Conservation (phyloP, 371 early-diverging fungal genomes). For the Haplosporangium sp. region DNA sequence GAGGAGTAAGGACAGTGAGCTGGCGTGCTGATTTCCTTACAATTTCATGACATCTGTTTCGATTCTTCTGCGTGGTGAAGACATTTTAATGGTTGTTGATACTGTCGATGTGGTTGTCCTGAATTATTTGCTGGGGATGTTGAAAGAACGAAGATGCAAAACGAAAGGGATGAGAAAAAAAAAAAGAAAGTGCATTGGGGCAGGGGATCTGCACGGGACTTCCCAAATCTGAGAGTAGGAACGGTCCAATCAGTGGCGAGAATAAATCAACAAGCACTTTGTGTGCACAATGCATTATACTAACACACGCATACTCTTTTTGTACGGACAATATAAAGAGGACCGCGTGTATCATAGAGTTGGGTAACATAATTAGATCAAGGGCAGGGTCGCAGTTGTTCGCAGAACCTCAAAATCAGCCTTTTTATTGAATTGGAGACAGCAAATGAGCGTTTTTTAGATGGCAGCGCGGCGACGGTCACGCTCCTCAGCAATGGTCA, state of each 20-base stretch:
- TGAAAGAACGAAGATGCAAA: not conserved
- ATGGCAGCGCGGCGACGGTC: constrained; percentile 83
- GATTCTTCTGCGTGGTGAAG: constrained; percentile 91
- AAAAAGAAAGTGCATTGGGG: not conserved
- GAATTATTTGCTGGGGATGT: too few species aligned
- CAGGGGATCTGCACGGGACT: not conserved
- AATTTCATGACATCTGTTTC: constrained; percentile 99
- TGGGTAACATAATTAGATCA: not conserved
- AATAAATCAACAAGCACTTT: too few species aligned
- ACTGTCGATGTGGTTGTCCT: not conserved
- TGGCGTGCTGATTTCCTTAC: constrained; percentile 61
- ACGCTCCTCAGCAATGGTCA: constrained; percentile 98
- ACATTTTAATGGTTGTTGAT: constrained; percentile 63
- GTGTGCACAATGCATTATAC: too few species aligned
- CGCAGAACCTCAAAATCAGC: constrained; percentile 45
- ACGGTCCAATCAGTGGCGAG: too few species aligned
- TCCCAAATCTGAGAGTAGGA: too few species aligned
- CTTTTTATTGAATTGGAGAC: constrained; percentile 39
- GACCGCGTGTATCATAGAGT: too few species aligned
- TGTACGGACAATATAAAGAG: too few species aligned
- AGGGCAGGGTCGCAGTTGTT: not conserved
- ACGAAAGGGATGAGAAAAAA: not conserved
- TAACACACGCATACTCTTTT: not conserved
- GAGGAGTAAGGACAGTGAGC: not conserved
- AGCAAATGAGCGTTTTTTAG: constrained; percentile 33